Evolutionary conservation across 257 asterid genomes (phyloP).

Genomic region (Thymus quinquecostatus): DNA sequence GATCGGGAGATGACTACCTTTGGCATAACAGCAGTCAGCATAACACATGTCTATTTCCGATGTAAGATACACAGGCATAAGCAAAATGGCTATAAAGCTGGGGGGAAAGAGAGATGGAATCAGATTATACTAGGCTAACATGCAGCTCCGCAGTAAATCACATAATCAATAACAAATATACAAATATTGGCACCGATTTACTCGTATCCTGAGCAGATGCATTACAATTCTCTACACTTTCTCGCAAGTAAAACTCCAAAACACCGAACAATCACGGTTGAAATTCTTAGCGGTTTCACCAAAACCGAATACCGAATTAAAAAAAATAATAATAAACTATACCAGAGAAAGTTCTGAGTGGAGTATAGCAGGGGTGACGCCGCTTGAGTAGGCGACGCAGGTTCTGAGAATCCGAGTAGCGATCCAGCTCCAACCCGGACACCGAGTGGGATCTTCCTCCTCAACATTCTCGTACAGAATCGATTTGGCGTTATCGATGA

Average conservation of each 20-base stretch:
- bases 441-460: conserved; percentile 43
- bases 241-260: background rate
- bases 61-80: background rate
- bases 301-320: background rate
- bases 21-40: background rate
- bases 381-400: conserved; percentile 80
- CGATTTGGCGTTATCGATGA: conserved; percentile 64
- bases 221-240: background rate
- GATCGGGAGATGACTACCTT: background rate
- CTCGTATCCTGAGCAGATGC: background rate
- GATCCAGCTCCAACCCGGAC: conserved; percentile 93
- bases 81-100: background rate
- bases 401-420: conserved; percentile 69
- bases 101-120: background rate
- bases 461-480: conserved; percentile 40
- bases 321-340: background rate
- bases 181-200: background rate
- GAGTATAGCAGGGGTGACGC: conserved; percentile 94
- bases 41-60: background rate
- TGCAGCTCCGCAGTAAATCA: background rate
- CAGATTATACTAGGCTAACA: background rate
- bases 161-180: background rate
- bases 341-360: conserved; percentile 94
- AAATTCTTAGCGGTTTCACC: background rate
- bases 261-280: background rate